phyloP scores from a whole-genome alignment of 2,329 filamentous ascomycete genomes.

The Paramyrothecium sp. region DNA sequence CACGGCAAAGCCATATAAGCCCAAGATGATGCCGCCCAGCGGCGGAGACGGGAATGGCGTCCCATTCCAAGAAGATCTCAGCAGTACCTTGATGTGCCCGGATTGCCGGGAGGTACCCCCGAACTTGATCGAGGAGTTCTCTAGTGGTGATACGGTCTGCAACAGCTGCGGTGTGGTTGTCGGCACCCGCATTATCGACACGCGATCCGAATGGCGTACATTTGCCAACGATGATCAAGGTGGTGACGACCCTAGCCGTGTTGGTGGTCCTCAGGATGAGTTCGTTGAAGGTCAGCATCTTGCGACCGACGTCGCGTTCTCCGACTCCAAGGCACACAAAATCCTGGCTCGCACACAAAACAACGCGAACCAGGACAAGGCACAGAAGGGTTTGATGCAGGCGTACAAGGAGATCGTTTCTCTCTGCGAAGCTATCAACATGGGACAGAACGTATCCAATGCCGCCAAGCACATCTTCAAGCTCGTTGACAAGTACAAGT shows the following conservation, averaged over 20 bases:
- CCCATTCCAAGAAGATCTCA: constrained; percentile 78
- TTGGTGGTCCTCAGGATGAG: constrained; percentile 89
- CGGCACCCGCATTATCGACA: constrained; percentile 88
- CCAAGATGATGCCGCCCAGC: constrained; percentile 45
- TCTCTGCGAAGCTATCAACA: constrained; percentile 81
- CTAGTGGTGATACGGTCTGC: constrained; percentile 89
- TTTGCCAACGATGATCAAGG: constrained; percentile 98
- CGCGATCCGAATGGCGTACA: constrained; percentile 96
- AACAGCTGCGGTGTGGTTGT: constrained; percentile 88
- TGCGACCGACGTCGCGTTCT: constrained; percentile 83
- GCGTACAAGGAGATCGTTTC: constrained; percentile 89
- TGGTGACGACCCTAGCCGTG: constrained; percentile 95
- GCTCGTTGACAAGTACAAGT: constrained; percentile 85
- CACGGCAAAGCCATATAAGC: constrained; percentile 35
- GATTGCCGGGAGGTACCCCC: constrained; percentile 94
- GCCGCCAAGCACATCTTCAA: constrained; percentile 95
- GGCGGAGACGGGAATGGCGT: constrained; percentile 26
- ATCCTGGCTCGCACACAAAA: constrained; percentile 84
- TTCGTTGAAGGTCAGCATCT: constrained; percentile 89
- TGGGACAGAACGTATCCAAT: constrained; percentile 79
- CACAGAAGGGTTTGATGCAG: constrained; percentile 74
- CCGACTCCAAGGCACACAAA: constrained; percentile 67
- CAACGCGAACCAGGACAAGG: constrained; percentile 81
- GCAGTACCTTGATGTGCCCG: constrained; percentile 79
- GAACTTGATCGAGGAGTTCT: constrained; percentile 89